Evolutionary conservation across 192 early-diverging fungal species (phyloP), one percentile per base, ranked within the genome.

Genomic region (Funneliformis mosseae): DNA sequence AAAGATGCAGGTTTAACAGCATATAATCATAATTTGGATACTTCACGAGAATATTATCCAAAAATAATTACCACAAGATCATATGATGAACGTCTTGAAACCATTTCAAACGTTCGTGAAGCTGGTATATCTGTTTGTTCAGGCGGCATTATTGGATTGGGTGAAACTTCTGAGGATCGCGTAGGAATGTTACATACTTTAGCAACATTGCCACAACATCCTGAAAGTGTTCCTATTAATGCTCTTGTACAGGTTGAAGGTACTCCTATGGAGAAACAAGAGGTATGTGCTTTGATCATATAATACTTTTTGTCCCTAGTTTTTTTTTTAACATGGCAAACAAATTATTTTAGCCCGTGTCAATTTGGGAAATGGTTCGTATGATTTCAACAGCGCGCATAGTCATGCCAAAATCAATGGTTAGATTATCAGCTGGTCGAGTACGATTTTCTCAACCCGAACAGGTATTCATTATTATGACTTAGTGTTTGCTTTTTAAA

Each of bases 1-100:
- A 96, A 96, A 83, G 91, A 93, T 25, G 93, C 94, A 38, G 94
- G 94, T 41, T 83, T 96, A 83, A 94, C 94, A 27, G 93, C 93
- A 25, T 96, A 96, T 86, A 94, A 96, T 86, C 93, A 96, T 85
- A 96, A 96, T 83, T 81, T 95, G 71, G 94, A 94, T 84, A 94
- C 93, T 23, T 91, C 88, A n/a, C 88, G 92, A 74, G 93, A 94
- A 82, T 92, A 87, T 85, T 95, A 94, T 74, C 91, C 92, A 74
- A 94, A 92, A 87, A 89, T 95, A 68, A 95, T 95, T 84, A 94
- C 94, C 16, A 95, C 94, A 33, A 89, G 94, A 67, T 87, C 90
- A 46, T 93, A 93, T 77, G 93, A 94, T 81, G 94, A 96, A 79
- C 90, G 94, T 48, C 85, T 95, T 43, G 84, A 90, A 60, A 95